phyloP scores from a whole-genome alignment of 371 early-diverging fungal genomes.

The Mucor saturninus region DNA sequence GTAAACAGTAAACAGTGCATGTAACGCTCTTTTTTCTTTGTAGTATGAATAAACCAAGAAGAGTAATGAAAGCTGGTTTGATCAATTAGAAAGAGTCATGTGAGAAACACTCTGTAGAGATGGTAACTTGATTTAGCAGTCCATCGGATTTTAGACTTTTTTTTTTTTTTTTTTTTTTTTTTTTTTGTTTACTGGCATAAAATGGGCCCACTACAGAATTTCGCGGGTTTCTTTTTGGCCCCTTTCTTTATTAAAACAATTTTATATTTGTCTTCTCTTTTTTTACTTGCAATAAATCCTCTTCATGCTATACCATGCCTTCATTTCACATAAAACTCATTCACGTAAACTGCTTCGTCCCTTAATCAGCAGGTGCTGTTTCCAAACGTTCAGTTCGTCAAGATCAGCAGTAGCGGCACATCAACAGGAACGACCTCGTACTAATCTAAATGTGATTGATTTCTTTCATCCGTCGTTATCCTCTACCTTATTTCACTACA shows the following conservation, averaged over 20 bases:
- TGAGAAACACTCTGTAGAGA: too few relatives aligned
- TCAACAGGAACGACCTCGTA: slow-evolving; percentile 27
- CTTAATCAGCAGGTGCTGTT: background rate
- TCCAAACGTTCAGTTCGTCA: slow-evolving; percentile 15
- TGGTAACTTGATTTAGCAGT: too few relatives aligned
- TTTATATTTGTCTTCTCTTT: background rate
- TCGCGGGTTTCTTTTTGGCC: background rate
- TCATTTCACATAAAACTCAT: slow-evolving; percentile 2
- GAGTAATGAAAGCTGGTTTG: too few relatives aligned
- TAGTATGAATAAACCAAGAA: too few relatives aligned
- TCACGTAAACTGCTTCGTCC: slow-evolving; percentile 10
- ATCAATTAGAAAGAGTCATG: too few relatives aligned
- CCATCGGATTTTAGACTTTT: too few relatives aligned
- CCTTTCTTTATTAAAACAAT: background rate
- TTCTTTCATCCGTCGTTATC: slow-evolving; percentile 49
- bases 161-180: too few relatives aligned
- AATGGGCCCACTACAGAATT: too few relatives aligned
- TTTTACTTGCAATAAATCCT: background rate
- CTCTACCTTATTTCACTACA: slow-evolving; percentile 48
- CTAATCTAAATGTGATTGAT: slow-evolving; percentile 49
- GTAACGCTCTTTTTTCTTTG: too few relatives aligned
- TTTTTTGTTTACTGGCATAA: too few relatives aligned
- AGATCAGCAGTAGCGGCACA: slow-evolving; percentile 27
- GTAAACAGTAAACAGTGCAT: too few relatives aligned
- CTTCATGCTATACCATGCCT: slow-evolving; percentile 7